Evolutionary conservation across 176 grass and related monocot species (phyloP), one percentile per base, ranked within the genome.

Genomic region (Carex kokanica): DNA sequence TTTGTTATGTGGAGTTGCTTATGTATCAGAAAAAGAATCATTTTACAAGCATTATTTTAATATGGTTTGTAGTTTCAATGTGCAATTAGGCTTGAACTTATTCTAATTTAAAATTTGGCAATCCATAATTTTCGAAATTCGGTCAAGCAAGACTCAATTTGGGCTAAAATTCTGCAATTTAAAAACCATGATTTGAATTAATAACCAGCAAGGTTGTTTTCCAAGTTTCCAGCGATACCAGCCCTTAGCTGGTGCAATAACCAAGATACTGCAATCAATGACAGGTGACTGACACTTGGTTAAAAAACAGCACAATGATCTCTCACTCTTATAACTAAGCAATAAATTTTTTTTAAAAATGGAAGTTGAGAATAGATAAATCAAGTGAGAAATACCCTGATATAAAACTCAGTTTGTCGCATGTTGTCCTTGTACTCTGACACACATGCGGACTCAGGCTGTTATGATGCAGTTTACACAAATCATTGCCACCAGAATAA

Each of bases 401-500:
- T n/a, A n/a, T n/a, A n/a, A n/a, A n/a, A n/a, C n/a, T n/a, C n/a
- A n/a, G n/a, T n/a, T n/a, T n/a, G n/a, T n/a, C n/a, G n/a, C n/a
- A n/a, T n/a, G n/a, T n/a, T n/a, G n/a, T n/a, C n/a, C n/a, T n/a
- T n/a, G 8, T 86, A 86, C 40, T 86, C 84, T 9, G 58, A 38
- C 2, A 72, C 61, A 86, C 84, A 45, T 59, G 15, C 0, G 60
- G 60, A 74, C 60, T 16, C 18, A 70, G 5, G 5, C 29, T 2
- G 2, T 31, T 1, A 2, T 14, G 9, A 27, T 86, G 74, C 7
- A 41, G 34, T 12, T 32, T 57, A 47, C 51, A 32, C 0, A 45
- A 86, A 59, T 70, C 84, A 17, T 80, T 86, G 6, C 84, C 84
- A 56, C 84, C 60, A 68, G 27, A 40, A 40, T 40, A 79, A 40